Conservation (phyloP, 106 monocot species). For the Acorus calamus region DNA sequence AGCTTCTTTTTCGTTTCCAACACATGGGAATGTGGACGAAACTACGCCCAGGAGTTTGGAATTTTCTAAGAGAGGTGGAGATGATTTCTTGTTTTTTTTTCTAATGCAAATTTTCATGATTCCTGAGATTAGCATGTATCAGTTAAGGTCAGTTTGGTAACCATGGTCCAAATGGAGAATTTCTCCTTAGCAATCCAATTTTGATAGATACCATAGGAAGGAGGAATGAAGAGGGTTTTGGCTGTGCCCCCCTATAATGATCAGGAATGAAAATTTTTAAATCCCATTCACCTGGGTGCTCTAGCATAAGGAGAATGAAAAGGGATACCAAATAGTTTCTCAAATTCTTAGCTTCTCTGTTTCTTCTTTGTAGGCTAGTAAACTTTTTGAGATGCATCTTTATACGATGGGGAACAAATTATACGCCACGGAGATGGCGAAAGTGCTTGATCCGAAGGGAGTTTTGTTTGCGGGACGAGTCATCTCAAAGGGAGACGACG, state of each 20-base stretch:
- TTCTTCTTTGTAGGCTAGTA: constrained; percentile 55
- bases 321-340: too few species aligned
- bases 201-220: too few species aligned
- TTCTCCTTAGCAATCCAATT: too few species aligned
- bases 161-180: too few species aligned
- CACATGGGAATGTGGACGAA: constrained; percentile 99
- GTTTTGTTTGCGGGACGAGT: constrained; percentile 72
- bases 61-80: constrained; percentile 82
- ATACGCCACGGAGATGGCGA: constrained; percentile 98
- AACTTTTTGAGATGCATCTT: constrained; percentile 81
- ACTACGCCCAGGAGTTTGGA: constrained; percentile 93
- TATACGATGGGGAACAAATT: constrained; percentile 97
- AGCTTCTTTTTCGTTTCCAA: constrained; percentile 68
- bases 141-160: too few species aligned
- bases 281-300: too few species aligned
- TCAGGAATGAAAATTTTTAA: too few species aligned
- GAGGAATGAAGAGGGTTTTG: too few species aligned
- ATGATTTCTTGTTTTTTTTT: neutral
- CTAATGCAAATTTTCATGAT: neutral
- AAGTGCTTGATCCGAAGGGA: constrained; percentile 66
- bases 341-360: neutral
- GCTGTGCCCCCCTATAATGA: too few species aligned
- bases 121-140: neutral
- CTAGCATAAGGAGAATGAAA: too few species aligned
- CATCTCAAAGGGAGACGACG: constrained; percentile 73